These are phyloP conservation scores for Amaranthus tricolor DNA, from an alignment of 179 eudicot species.

Conservation along the genomic window DNA sequence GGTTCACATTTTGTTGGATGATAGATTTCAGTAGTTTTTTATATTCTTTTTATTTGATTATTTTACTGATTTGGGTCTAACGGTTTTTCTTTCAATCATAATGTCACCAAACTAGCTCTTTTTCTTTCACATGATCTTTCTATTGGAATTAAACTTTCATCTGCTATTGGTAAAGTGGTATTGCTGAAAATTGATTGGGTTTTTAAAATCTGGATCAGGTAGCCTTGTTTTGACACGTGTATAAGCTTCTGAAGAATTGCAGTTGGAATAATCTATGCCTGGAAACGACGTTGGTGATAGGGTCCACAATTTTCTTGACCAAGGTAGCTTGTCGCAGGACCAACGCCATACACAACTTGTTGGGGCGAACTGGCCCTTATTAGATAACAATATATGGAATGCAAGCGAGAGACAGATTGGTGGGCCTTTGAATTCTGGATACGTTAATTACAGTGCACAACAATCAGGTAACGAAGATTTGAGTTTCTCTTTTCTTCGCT, in stretches of 20 bases:
- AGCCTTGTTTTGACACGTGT: neutral
- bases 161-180: too few species aligned
- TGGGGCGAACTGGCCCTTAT: slow-evolving; percentile 58
- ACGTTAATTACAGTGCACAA: slow-evolving; percentile 45
- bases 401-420: slow-evolving; percentile 58
- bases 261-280: slow-evolving; percentile 64
- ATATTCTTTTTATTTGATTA: too few species aligned
- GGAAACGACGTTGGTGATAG: slow-evolving; percentile 80
- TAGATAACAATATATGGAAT: slow-evolving; percentile 49
- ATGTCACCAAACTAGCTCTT: too few species aligned
- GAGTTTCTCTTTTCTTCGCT: slow-evolving; percentile 9
- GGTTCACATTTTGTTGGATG: too few species aligned
- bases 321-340: slow-evolving; percentile 53
- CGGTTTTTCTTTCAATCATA: too few species aligned
- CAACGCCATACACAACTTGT: slow-evolving; percentile 50
- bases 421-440: slow-evolving; percentile 36
- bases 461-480: slow-evolving; percentile 52
- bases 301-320: slow-evolving; percentile 84
- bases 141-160: too few species aligned
- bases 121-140: too few species aligned
- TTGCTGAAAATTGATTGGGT: too few species aligned
- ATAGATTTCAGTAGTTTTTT: too few species aligned
- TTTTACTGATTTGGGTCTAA: too few species aligned
- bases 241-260: slow-evolving; percentile 30
- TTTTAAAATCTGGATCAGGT: slow-evolving; percentile 8